Evolutionary conservation across 169 alveolate genomes (phyloP).

Genomic region (Neospora caninum): DNA sequence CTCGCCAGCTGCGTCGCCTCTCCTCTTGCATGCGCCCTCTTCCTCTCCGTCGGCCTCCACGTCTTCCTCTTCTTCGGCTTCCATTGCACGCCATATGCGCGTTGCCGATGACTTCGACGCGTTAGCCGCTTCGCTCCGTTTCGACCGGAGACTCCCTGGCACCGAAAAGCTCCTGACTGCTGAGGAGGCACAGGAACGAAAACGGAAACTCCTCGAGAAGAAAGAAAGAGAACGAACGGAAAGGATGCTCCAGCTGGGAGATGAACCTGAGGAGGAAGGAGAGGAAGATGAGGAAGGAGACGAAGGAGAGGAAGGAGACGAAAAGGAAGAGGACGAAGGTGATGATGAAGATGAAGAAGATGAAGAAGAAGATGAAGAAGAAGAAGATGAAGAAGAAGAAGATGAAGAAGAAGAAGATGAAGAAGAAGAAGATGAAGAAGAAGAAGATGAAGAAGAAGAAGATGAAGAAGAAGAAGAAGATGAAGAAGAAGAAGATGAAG

Average conservation of each 20-base stretch:
- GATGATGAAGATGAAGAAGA: background rate
- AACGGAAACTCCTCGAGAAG: background rate
- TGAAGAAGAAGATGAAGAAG: background rate
- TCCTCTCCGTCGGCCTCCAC: background rate
- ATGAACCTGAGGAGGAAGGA: background rate
- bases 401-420: background rate
- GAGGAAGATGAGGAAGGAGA: background rate
- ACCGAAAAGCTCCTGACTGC: slow-evolving; percentile 41
- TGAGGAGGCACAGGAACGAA: slow-evolving; percentile 31
- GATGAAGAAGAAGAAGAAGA: background rate
- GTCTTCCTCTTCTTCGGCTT: background rate
- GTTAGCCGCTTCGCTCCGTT: slow-evolving; percentile 41
- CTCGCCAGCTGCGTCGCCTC: background rate
- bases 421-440: background rate
- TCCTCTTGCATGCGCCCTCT: background rate
- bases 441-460: background rate
- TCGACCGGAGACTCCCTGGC: slow-evolving; percentile 44
- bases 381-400: background rate
- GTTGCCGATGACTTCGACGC: slow-evolving; percentile 47
- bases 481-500: background rate
- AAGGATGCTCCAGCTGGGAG: slow-evolving; percentile 38
- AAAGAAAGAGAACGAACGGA: slow-evolving; percentile 41
- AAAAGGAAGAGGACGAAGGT: background rate
- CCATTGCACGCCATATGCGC: background rate
- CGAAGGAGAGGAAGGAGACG: background rate